Evolutionary conservation across 345 rosid genomes (phyloP), one percentile per base, ranked within the genome.

Genomic region (Camelina laxa): DNA sequence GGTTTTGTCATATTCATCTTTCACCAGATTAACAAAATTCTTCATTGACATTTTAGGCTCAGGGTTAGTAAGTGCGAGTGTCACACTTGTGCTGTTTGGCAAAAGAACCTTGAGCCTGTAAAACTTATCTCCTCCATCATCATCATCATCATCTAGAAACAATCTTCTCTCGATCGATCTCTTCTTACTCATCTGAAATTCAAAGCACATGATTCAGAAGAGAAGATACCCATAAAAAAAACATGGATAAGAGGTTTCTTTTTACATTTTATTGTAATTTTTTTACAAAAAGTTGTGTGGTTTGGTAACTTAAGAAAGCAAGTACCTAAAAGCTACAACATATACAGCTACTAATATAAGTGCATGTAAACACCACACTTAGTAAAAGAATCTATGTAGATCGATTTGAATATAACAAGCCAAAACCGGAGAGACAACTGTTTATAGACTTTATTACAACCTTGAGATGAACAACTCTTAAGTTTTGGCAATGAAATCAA

Each of bases 61-160:
- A 0, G 82, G 78, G 9, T 82, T 33, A 1, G 56, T 39, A 14
- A 87, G 4, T 33, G 73, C 14, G 7, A 88, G 60, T 1, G 19
- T 79, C 13, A 90, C 82, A 1, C 81, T 70, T 22, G 80, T 62
- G 47, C 87, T 81, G 64, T 83, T 83, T 0, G 96, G 96, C 48
- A 90, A 61, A 10, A 88, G 67, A 5, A 88, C 54, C 70, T 82
- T 82, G 53, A 90, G 80, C 38, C 14, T 81, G 63, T 83, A 85
- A 1, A 31, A 8, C 16, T 10, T 42, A 10, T 67, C 33, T n/a
- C 19, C 77, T 0, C 31, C 77, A 2, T 24, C 75, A 21, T 60
- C 67, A 15, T 27, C 67, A 20, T 30, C 70, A 19, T 54, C 70
- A 55, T 53, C 31, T 10, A 13, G 41, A 65, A 33, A 17, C 60